Base-by-base conservation (phyloP, 2,329 filamentous ascomycete species). In the Aspergillus sp. region DNA sequence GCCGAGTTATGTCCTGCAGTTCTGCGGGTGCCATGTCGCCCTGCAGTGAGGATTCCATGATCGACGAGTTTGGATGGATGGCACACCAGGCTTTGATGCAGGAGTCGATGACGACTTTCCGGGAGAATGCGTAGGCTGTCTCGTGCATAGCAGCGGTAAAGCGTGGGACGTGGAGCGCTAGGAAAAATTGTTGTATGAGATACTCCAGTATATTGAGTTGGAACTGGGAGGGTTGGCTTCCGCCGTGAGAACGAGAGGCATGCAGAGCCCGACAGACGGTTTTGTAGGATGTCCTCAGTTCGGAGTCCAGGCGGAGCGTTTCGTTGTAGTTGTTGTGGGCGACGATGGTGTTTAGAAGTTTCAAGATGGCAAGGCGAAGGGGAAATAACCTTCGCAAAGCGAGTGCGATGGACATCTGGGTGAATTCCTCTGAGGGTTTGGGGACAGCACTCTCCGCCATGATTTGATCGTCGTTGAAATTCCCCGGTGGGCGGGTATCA, bases 91-190 rank as follows among this genome's bases (percentile, higher is more conserved):
- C 63, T 42, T 77, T 79, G 13, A 81, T 66, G 0, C 77, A 71
- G 0, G 71, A 71, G 5, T 85, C 81, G 5, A 81, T 57, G 0
- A 76, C 68, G 0, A 77, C 72, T 41, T 77, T 79, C 1, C 78
- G 67, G 0, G 81, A 82, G 54, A 76, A 83, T 0, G 79, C 78
- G 17, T 65, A 71, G 1, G 60, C 29, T 1, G 57, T 53, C n/a
- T 67, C 60, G 5, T 57, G 52, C 10, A 64, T 14, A 2, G 61
- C 50, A 5, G 50, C 52, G 2, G 29, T 45, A 19, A 66, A 68
- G 43, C 62, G 70, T 5, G 66, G 68, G 6, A 59, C 49, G 47
- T 72, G 70, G 4, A 72, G 59, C 2, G 64, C 55, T 1, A 58
- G 55, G 1, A 72, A 48, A 32, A 64, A 66, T 2, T 60, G 64